Percentiles rank a stretch among this genome's conserved stretches.
phyloP scores from a whole-genome alignment of 331 rosid genomes.

The Acacia pycnantha region DNA sequence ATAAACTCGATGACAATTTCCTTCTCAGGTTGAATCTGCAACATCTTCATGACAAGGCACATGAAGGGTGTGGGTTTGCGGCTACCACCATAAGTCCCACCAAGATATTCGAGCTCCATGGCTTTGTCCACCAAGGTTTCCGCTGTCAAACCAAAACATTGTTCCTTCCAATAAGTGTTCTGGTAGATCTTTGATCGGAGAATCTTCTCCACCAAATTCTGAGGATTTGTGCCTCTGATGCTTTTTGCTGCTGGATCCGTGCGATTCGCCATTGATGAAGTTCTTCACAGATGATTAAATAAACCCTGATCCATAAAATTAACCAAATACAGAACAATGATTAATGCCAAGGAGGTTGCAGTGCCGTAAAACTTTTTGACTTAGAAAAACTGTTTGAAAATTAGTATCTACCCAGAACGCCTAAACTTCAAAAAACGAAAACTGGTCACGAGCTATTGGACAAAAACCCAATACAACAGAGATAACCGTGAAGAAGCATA shows the following conservation, averaged over 20 bases:
- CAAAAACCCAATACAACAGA: background rate
- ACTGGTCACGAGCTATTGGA: too few relatives aligned
- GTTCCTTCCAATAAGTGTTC: slow-evolving; percentile 96
- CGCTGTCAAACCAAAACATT: slow-evolving; percentile 95
- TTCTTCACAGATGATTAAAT: background rate
- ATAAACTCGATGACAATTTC: slow-evolving; percentile 96
- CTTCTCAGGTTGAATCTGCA: slow-evolving; percentile 98
- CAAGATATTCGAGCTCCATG: slow-evolving; percentile 96
- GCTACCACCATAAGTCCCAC: slow-evolving; percentile 89
- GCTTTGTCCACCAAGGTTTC: slow-evolving; percentile 96
- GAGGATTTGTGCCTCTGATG: slow-evolving; percentile 94
- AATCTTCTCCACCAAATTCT: slow-evolving; percentile 92
- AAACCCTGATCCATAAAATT: slow-evolving; percentile 33
- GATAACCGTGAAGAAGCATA: background rate
- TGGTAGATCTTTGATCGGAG: slow-evolving; percentile 93
- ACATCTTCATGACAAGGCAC: slow-evolving; percentile 97
- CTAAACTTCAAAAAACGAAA: background rate
- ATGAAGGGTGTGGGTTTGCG: slow-evolving; percentile 95
- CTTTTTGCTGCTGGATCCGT: slow-evolving; percentile 96
- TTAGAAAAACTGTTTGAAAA: background rate
- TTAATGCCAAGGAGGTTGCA: background rate
- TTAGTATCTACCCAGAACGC: background rate
- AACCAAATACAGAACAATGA: background rate
- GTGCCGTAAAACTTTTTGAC: background rate
- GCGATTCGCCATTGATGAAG: slow-evolving; percentile 77